Percentiles rank a stretch among this genome's conserved stretches.
Conservation (phyloP, 2,329 filamentous ascomycete species). For the Hypoxylon sp. region DNA sequence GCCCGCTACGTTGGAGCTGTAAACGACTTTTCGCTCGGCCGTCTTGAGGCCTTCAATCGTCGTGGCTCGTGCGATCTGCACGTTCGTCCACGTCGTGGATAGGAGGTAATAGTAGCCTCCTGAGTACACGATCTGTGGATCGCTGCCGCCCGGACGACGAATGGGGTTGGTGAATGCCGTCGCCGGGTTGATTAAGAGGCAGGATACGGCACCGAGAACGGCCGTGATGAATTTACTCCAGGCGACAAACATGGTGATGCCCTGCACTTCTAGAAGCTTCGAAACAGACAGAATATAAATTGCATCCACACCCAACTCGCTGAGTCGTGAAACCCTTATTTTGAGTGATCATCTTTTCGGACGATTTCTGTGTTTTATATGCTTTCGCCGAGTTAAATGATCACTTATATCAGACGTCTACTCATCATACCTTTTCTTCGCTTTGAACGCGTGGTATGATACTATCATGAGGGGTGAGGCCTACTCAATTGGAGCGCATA, state of each 20-base stretch:
- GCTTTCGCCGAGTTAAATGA: background rate
- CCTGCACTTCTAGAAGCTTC: background rate
- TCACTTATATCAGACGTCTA: background rate
- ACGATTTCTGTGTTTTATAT: slow-evolving; percentile 6
- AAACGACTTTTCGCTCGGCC: slow-evolving; percentile 66
- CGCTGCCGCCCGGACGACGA: slow-evolving; percentile 64
- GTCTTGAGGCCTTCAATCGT: slow-evolving; percentile 71
- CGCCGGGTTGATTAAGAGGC: slow-evolving; percentile 38
- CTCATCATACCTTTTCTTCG: background rate
- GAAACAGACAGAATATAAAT: background rate
- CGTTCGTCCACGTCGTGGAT: slow-evolving; percentile 69
- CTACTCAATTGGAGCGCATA: slow-evolving; percentile 30
- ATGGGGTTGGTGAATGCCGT: slow-evolving; percentile 67
- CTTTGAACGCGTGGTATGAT: background rate
- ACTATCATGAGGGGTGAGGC: slow-evolving; percentile 8
- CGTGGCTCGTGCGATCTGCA: slow-evolving; percentile 68
- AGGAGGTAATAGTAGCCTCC: slow-evolving; percentile 70
- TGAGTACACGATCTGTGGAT: slow-evolving; percentile 67
- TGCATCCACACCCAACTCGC: background rate
- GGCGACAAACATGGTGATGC: slow-evolving; percentile 26
- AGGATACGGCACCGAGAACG: slow-evolving; percentile 35
- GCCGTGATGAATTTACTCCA: slow-evolving; percentile 29
- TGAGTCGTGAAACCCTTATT: background rate
- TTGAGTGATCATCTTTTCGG: background rate
- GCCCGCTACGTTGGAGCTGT: slow-evolving; percentile 61